Base-by-base conservation (phyloP, 2,329 filamentous ascomycete species). In the Dactylellina parvicollis region DNA sequence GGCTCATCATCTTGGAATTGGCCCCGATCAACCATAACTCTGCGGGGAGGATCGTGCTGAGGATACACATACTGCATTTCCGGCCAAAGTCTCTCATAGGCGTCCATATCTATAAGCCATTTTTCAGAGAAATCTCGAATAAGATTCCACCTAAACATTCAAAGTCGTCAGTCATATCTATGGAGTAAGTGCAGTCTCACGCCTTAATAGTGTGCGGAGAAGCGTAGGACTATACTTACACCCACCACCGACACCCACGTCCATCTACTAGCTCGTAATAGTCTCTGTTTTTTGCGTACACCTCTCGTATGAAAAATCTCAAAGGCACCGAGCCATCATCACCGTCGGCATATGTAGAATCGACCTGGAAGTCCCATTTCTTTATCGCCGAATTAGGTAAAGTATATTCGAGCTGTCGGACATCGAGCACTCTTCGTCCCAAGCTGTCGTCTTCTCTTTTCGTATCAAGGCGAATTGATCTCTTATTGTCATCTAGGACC, bases 211-310 rank as follows among this genome's bases (percentile, higher is more conserved):
- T 20, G 20, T 28, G 28, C 9, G 9, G 9, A 9, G 16, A 26
- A 4, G 10, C 8, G 8, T 2, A 56, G 2, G n/a, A 12, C 18
- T 10, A n/a, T 46, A 49, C 55, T 3, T 47, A 61, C 59, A 64
- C 59, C 59, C 59, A 64, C 59, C 59, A 64, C 14, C 59, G 59
- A n/a, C 46, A 52, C 1, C 46, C 59, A n/a, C 5, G 4, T 14
- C 32, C 34, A 14, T 22, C 14, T 3, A 22, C 24, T 9, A n/a
- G 24, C 20, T 22, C n/a, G 32, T 54, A 64, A n/a, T 30, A 40
- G 8, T 42, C 24, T 7, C 20, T 40, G 2, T 16, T 38, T 12
- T 18, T 42, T 0, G 16, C 28, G 12, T 20, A 26, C 32, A 64
- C 32, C 36, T 52, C 32, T 10, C 26, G 10, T 1, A 9, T n/a